A percentile compares a stretch with the other conserved stretches of the same genome.
Evolutionary conservation across 495 filamentous ascomycete genomes (phyloP).

Genomic region (Corynascus novoguineensis): DNA sequence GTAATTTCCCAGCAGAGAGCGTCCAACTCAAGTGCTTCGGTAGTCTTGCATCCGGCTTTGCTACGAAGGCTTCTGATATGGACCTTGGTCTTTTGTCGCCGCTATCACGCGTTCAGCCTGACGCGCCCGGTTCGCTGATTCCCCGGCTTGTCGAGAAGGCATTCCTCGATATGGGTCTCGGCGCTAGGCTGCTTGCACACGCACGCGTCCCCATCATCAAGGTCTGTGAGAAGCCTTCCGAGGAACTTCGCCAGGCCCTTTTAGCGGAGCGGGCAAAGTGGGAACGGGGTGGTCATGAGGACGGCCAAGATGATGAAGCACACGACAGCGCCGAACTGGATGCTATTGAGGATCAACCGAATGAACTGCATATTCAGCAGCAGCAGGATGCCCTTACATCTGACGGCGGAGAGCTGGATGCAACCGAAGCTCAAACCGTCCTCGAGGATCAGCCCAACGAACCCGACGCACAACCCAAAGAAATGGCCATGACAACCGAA

Average conservation of each 20-base stretch:
- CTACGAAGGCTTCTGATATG: conserved; percentile 68
- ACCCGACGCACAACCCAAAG: neutral
- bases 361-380: no score
- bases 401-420: no score
- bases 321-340: conserved; percentile 29
- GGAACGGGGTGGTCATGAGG: conserved; percentile 44
- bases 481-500: conserved; percentile 13
- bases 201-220: conserved; percentile 81
- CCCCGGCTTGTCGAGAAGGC: conserved; percentile 61
- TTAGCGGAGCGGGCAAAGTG: conserved; percentile 55
- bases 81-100: conserved; percentile 64
- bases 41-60: conserved; percentile 68
- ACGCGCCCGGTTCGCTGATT: conserved; percentile 48
- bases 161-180: conserved; percentile 62
- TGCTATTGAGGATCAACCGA: conserved; percentile 11
- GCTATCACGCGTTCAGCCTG: conserved; percentile 43
- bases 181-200: conserved; percentile 61
- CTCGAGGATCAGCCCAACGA: neutral
- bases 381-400: no score
- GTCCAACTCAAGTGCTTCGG: conserved; percentile 65
- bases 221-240: conserved; percentile 61
- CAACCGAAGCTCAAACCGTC: no score
- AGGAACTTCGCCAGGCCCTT: conserved; percentile 46
- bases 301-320: conserved; percentile 40
- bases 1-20: conserved; percentile 40